Evolutionary conservation across 352 stramenopile species (phyloP), one percentile per base, ranked within the genome.

Genomic region (Elongisporangium prolatum): DNA sequence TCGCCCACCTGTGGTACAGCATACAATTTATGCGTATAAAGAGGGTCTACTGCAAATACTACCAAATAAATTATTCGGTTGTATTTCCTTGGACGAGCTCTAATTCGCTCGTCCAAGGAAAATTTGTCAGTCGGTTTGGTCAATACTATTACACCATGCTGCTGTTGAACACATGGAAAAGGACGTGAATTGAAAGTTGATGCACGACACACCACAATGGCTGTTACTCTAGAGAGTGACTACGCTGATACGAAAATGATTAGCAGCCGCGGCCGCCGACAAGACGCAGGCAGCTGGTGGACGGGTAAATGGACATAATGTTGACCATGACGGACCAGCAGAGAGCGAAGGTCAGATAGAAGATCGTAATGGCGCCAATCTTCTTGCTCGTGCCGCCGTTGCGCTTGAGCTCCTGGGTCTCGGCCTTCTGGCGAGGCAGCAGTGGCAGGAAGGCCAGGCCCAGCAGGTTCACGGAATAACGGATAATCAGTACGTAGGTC

Each of bases 341-440:
- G 18, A 71, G 38, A 8, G 59, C 62, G 48, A 63, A 55, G 9
- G 20, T 51, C 21, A 81, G 66, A 56, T 74, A 76, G 16, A 50
- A 6, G 21, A 75, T 61, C 20, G 71, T 79, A 20, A 79, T 16
- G n/a, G 58, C 21, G 7, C 72, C 72, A 20, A 77, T 59, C 0
- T 67, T 9, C n/a, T 68, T 65, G 49, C 64, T 76, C 0, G 52
- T 61, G 11, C 72, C 72, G 37, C 72, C 72, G 16, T 56, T 75
- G 49, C 59, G 61, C 50, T 71, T 73, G 21, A 80, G 69, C 52
- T 74, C 61, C 64, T 75, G 67, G 0, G 68, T 77, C 48, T 78
- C 68, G 0, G 66, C 64, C 62, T 83, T 83, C 40, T 86, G 72
- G 20, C 55, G 58, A 34, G 76, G 74, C 21, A 86, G 51, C 40